Percentiles rank a stretch among this genome's conserved stretches.
Conservation (phyloP, 2,329 filamentous ascomycete genomes). For the Didymella exigua region DNA sequence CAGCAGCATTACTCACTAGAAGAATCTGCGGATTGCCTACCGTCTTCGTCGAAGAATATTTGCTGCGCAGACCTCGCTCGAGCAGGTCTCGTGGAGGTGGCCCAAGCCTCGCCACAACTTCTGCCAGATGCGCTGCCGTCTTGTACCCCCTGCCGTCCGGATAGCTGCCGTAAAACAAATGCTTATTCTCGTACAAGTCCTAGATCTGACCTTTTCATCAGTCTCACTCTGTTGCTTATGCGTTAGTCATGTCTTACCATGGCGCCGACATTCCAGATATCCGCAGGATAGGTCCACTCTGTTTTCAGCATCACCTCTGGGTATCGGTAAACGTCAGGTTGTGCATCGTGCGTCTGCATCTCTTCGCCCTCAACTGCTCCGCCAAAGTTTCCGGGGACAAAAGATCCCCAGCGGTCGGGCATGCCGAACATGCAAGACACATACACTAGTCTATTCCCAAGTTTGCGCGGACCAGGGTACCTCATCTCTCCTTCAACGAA, state of each 20-base stretch:
- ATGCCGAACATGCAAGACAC: conserved; percentile 42
- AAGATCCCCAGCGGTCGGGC: conserved; percentile 40
- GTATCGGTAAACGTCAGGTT: conserved; percentile 47
- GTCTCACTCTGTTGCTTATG: too few species aligned
- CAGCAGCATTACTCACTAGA: neutral
- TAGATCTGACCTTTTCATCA: conserved; percentile 36
- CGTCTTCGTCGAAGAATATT: conserved; percentile 24
- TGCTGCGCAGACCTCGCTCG: conserved; percentile 12
- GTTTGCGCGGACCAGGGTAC: conserved; percentile 48
- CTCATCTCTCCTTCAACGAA: conserved; percentile 46
- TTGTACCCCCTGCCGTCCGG: conserved; percentile 31
- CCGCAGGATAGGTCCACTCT: conserved; percentile 45
- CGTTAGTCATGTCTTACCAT: conserved; percentile 29
- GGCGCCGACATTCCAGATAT: conserved; percentile 50
- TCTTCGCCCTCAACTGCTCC: conserved; percentile 14
- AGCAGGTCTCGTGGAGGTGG: conserved; percentile 26
- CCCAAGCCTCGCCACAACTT: conserved; percentile 31
- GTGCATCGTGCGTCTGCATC: conserved; percentile 34
- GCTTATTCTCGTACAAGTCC: conserved; percentile 46
- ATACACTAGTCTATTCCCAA: conserved; percentile 45
- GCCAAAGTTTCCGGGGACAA: conserved; percentile 43
- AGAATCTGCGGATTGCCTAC: conserved; percentile 12
- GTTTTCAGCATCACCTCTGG: conserved; percentile 48
- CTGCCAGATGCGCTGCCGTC: conserved; percentile 34
- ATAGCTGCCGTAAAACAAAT: conserved; percentile 34